Conservation (phyloP, 805 yeast species). For the Candida orba region DNA sequence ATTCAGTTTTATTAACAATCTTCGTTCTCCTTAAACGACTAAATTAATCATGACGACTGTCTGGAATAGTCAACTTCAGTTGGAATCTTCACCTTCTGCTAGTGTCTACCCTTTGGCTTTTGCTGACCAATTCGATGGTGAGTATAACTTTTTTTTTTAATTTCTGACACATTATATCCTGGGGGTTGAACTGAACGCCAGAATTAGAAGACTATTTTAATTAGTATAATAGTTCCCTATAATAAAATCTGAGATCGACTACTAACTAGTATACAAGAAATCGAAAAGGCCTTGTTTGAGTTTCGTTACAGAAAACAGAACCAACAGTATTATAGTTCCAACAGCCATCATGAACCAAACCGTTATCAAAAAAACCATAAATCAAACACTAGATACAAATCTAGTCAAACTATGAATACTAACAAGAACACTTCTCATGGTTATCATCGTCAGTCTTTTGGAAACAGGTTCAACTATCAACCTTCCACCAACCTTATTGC, state of each 20-base stretch:
- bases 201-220: no score
- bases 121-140: slow-evolving; percentile 6
- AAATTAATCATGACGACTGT: slow-evolving; percentile 1
- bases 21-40: background rate
- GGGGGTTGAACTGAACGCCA: background rate
- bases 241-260: background rate
- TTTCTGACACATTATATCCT: background rate
- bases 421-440: background rate
- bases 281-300: slow-evolving; percentile 21
- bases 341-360: background rate
- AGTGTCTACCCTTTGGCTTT: slow-evolving; percentile 1
- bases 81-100: background rate
- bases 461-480: background rate
- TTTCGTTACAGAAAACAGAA: slow-evolving; percentile 18
- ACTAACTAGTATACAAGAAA: slow-evolving; percentile 11
- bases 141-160: background rate
- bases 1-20: no score
- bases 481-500: background rate
- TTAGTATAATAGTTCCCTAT: no score
- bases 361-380: slow-evolving; percentile 1
- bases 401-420: background rate
- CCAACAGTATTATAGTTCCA: slow-evolving; percentile 7
- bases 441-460: background rate
- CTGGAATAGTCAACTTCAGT: slow-evolving; percentile 1
- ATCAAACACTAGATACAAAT: background rate